Percentiles rank a stretch among this genome's conserved stretches.
Evolutionary conservation across 257 asterid species (phyloP).

Genomic region (Nicotiana obtusifolia): DNA sequence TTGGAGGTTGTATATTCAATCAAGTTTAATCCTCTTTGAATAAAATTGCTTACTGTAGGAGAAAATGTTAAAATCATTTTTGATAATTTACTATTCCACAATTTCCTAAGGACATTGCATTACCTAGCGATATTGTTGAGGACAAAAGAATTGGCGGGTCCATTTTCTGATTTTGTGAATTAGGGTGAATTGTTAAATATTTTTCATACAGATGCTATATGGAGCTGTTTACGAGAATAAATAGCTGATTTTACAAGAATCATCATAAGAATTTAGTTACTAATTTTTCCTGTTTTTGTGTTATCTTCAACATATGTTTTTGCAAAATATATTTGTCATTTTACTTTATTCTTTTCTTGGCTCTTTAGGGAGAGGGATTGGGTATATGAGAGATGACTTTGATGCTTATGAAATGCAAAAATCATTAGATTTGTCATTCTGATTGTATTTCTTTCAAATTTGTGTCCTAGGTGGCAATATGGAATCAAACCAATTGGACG

Average conservation of each 20-base stretch:
- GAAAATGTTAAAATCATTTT: background rate
- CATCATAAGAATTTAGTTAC: background rate
- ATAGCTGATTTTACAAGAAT: background rate
- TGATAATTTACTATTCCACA: background rate
- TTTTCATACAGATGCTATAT: background rate
- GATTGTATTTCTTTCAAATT: slow-evolving; percentile 10
- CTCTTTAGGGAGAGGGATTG: background rate
- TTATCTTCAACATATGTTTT: background rate
- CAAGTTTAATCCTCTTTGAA: background rate
- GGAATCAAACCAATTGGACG: slow-evolving; percentile 52
- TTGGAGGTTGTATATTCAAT: background rate
- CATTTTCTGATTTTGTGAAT: background rate
- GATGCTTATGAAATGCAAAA: background rate
- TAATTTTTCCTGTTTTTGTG: background rate
- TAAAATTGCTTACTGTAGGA: background rate
- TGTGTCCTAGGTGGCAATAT: slow-evolving; percentile 50
- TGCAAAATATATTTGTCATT: background rate
- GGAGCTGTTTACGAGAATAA: background rate
- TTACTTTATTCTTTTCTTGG: background rate
- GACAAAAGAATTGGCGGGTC: background rate
- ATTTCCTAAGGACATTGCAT: background rate
- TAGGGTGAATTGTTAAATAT: background rate
- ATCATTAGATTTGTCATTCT: background rate
- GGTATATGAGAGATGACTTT: background rate
- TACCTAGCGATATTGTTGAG: background rate